Evolutionary conservation across 768 basidiomycete genomes (phyloP), one percentile per base, ranked within the genome.

Genomic region (Dendrothele bispora): DNA sequence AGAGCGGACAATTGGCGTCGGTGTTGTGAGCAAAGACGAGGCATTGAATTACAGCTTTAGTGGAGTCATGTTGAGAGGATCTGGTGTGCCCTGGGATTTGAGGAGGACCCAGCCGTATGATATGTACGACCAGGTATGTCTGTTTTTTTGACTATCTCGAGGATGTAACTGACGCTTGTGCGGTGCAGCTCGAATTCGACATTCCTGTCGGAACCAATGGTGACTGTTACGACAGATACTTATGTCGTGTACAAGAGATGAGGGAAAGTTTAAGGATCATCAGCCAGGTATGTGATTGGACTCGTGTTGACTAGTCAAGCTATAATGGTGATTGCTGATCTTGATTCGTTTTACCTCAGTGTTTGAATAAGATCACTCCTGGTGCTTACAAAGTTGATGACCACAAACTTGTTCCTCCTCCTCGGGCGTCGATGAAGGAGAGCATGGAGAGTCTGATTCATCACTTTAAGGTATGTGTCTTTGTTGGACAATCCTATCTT

Each of bases 161-260:
- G 3, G 29, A 15, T 1, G 18, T 17, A n/a, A n/a, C 18, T 35
- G 8, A 43, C 17, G 7, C 24, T 14, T 24, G 29, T 29, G 8
- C 7, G 14, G 17, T 4, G 11, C 30, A 90, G 86, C 94, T 98
- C 57, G 95, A 98, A 59, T 98, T 98, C 60, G 95, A 98, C 54
- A 72, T 99, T 42, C 95, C 95, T n/a, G 84, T 98, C 26, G 95
- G 95, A 48, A 86, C 83, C 77, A 92, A 94, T 54, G 95, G 95
- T 30, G 95, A 99, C 64, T 98, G 95, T 72, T 99, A 95, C 62
- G 94, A 98, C 70, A 88, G 95, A 37, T 98, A 98, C 68, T 75
- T 98, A 34, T 98, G 95, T 67, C 88, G 95, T 70, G 90, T 98
- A 7, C 95, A 99, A 66, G 95, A 99, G 68, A 95, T 98, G 88